phyloP scores from a whole-genome alignment of 2,329 filamentous ascomycete genomes.

The Nemania sp. region DNA sequence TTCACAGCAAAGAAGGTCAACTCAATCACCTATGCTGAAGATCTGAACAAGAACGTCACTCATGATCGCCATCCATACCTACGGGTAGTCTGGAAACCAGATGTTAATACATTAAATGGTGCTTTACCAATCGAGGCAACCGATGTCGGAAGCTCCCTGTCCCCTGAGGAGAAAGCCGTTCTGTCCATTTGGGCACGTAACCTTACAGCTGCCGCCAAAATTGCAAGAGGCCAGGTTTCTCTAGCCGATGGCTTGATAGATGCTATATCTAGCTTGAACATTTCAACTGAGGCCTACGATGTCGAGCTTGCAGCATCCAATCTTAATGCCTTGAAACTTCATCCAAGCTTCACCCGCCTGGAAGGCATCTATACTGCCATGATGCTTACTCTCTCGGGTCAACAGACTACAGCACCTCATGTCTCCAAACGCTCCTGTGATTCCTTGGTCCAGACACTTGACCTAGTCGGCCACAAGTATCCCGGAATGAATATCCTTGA shows the following conservation, averaged over 20 bases:
- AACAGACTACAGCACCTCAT: slow-evolving; percentile 5
- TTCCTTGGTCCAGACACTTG: slow-evolving; percentile 22
- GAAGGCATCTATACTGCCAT: slow-evolving; percentile 32
- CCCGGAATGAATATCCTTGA: slow-evolving; percentile 34
- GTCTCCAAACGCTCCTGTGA: slow-evolving; percentile 1
- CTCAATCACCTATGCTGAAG: slow-evolving; percentile 32
- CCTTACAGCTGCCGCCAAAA: slow-evolving; percentile 18
- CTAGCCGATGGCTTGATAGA: slow-evolving; percentile 2
- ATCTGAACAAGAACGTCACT: slow-evolving; percentile 28
- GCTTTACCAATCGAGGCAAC: slow-evolving; percentile 28
- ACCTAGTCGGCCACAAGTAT: slow-evolving; percentile 36
- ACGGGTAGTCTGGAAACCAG: slow-evolving; percentile 36
- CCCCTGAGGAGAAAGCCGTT: slow-evolving; percentile 28
- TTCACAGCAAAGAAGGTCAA: slow-evolving; percentile 31
- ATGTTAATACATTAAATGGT: slow-evolving; percentile 25
- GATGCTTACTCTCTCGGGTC: slow-evolving; percentile 25
- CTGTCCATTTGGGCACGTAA: slow-evolving; percentile 24
- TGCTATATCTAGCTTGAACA: slow-evolving; percentile 14
- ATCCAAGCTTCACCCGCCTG: slow-evolving; percentile 27
- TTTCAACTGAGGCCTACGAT: slow-evolving; percentile 18
- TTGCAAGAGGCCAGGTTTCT: neutral
- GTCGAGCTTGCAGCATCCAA: slow-evolving; percentile 27
- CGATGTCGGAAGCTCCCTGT: slow-evolving; percentile 23
- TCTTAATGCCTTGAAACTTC: slow-evolving; percentile 11
- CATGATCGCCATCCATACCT: slow-evolving; percentile 34